A percentile compares a stretch with the other conserved stretches of the same genome.
Conservation (phyloP, 75 land plant genomes). For the Sequoia sempervirens region DNA sequence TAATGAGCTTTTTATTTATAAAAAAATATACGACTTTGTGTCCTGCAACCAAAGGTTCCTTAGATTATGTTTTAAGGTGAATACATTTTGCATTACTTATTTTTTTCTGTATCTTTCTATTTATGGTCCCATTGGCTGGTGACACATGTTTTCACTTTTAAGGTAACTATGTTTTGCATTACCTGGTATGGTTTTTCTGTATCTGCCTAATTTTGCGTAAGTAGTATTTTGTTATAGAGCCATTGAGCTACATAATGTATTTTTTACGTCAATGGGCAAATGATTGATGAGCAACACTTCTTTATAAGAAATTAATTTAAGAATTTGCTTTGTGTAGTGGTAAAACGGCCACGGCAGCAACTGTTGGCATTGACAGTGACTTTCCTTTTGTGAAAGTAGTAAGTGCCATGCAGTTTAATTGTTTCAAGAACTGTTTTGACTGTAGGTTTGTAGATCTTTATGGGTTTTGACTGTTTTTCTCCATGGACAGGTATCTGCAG, state of each 20-base stretch:
- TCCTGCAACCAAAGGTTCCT: neutral
- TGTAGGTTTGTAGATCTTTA: neutral
- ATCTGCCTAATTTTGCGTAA: neutral
- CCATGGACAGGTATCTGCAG: constrained; percentile 63
- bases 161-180: neutral
- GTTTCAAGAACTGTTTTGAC: neutral
- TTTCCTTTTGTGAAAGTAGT: constrained; percentile 95
- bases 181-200: neutral
- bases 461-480: neutral
- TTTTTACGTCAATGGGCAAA: neutral
- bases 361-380: constrained; percentile 89
- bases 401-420: constrained; percentile 22
- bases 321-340: constrained; percentile 56
- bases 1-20: no score
- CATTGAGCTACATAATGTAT: neutral
- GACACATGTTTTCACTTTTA: neutral
- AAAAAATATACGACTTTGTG: neutral
- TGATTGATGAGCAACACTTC: neutral
- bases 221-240: neutral
- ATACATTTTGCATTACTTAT: neutral
- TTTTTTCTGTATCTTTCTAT: neutral
- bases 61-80: neutral
- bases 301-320: neutral
- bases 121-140: neutral
- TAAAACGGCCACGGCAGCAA: constrained; percentile 89